Evolutionary conservation across 129 eudicot species (phyloP).

Genomic region (Saposhnikovia divaricata): DNA sequence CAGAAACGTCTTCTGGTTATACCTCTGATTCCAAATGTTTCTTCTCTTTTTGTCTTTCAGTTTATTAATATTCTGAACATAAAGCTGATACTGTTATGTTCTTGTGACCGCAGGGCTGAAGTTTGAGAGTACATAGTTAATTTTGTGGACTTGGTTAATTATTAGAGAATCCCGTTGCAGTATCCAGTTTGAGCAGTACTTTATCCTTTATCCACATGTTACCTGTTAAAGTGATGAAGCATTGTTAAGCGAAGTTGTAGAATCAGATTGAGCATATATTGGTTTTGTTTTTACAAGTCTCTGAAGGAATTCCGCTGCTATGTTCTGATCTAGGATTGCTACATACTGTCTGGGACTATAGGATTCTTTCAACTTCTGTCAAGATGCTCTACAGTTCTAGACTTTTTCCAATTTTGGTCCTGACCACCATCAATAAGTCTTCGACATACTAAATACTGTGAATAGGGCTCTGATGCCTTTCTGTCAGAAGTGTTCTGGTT

Average conservation of each 20-base stretch:
- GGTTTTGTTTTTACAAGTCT: constrained; percentile 22
- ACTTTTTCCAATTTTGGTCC: constrained; percentile 20
- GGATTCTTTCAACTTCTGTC: constrained; percentile 14
- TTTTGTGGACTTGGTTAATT: constrained; percentile 26
- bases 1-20: constrained; percentile 33
- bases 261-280: constrained; percentile 13
- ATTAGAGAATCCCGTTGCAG: constrained; percentile 35
- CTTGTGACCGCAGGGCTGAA: constrained; percentile 40
- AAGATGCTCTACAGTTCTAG: constrained; percentile 48
- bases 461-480: constrained; percentile 55
- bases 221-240: constrained; percentile 31
- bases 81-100: not conserved
- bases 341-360: constrained; percentile 19
- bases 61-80: not conserved
- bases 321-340: constrained; percentile 15
- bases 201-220: constrained; percentile 24
- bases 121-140: constrained; percentile 32
- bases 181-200: constrained; percentile 16
- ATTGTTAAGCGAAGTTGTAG: constrained; percentile 31
- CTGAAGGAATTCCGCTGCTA: constrained; percentile 21
- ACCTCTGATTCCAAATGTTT: not conserved
- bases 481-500: constrained; percentile 36
- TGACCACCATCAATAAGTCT: constrained; percentile 13
- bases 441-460: constrained; percentile 26
- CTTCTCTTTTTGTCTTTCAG: not conserved